These are phyloP conservation scores for Heterobasidion parviporum DNA, from an alignment of 1,284 basidiomycete genomes.

Conservation along the genomic window DNA sequence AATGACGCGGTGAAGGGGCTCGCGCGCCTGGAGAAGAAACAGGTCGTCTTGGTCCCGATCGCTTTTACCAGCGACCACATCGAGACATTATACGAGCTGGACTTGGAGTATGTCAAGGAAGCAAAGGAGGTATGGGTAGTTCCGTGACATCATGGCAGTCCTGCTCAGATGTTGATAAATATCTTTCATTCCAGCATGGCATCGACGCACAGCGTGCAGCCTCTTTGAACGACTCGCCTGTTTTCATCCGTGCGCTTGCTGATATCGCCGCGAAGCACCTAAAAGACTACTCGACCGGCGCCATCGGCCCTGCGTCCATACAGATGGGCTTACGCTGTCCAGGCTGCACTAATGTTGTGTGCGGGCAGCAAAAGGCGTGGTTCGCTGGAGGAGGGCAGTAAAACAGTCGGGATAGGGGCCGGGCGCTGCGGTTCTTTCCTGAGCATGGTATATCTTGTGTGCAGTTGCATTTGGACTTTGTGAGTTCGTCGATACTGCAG, in stretches of 20 bases:
- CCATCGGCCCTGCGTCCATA: constrained; percentile 55
- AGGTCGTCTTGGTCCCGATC: constrained; percentile 87
- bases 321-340: constrained; percentile 91
- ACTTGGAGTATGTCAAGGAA: constrained; percentile 90
- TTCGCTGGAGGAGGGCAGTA: constrained; percentile 53
- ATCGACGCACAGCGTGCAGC: constrained; percentile 88
- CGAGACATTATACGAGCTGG: constrained; percentile 96
- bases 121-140: constrained; percentile 69
- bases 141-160: not conserved
- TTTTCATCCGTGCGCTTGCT: constrained; percentile 93
- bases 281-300: constrained; percentile 46
- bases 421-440: too few relatives aligned
- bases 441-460: too few relatives aligned
- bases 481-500: too few relatives aligned
- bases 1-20: constrained; percentile 88
- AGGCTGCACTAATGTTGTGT: constrained; percentile 85
- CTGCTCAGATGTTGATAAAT: too few relatives aligned
- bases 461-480: too few relatives aligned
- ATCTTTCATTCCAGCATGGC: constrained; percentile 54
- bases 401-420: too few relatives aligned
- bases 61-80: constrained; percentile 99
- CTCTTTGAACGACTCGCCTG: constrained; percentile 96
- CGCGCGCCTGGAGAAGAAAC: constrained; percentile 82
- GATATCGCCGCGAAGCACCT: constrained; percentile 88
- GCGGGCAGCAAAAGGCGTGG: constrained; percentile 85